These are phyloP conservation scores for Lasiosphaeria miniovina DNA, from an alignment of 495 filamentous ascomycete species.

Conservation along the genomic window DNA sequence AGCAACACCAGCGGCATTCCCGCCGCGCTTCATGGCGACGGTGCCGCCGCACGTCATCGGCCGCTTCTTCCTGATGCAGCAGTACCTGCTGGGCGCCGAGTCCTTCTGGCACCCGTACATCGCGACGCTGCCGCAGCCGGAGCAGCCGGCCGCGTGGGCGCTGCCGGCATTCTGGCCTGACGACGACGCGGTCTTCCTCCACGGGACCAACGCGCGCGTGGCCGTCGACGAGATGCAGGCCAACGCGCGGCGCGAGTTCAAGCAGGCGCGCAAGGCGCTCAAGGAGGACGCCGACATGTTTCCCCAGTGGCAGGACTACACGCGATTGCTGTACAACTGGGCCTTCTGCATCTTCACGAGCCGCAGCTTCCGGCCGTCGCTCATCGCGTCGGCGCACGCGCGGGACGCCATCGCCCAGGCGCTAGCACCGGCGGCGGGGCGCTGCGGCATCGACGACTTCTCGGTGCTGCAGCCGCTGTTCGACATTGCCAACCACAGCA, in stretches of 20 bases:
- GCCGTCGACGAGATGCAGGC: conserved; percentile 44
- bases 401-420: conserved; percentile 4
- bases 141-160: conserved; percentile 35
- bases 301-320: conserved; percentile 32
- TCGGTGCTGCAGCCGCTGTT: conserved; percentile 51
- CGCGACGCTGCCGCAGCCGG: conserved; percentile 46
- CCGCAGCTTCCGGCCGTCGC: conserved; percentile 50
- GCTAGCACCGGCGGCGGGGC: conserved; percentile 18
- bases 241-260: conserved; percentile 42
- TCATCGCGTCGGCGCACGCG: conserved; percentile 31
- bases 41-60: conserved; percentile 45
- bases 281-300: conserved; percentile 28
- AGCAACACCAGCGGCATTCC: conserved; percentile 25
- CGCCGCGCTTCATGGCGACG: conserved; percentile 34
- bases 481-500: conserved; percentile 53
- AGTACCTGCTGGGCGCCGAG: conserved; percentile 43
- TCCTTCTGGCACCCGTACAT: conserved; percentile 54
- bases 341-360: conserved; percentile 53
- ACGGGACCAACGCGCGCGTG: conserved; percentile 48
- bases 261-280: conserved; percentile 38
- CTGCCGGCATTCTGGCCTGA: conserved; percentile 46
- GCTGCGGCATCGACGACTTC: conserved; percentile 44
- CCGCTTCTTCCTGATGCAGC: conserved; percentile 46
- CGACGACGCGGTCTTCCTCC: conserved; percentile 44
- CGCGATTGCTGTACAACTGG: conserved; percentile 50